Conservation (phyloP, 164 flowering plant species). For the Umbilicus rupestris region DNA sequence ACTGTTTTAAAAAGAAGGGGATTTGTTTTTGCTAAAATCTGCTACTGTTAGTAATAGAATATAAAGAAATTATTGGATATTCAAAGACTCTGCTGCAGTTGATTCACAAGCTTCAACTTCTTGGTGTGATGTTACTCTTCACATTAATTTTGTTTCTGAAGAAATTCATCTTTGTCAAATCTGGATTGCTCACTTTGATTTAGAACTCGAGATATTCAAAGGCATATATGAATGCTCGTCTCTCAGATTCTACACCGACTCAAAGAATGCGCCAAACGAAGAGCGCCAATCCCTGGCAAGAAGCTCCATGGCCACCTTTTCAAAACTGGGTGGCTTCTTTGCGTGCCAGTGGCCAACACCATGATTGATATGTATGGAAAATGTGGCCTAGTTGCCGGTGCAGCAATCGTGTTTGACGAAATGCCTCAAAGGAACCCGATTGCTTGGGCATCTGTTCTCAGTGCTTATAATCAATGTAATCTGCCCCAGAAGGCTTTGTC, state of each 20-base stretch:
- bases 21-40: too few species aligned
- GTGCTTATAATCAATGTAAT: constrained; percentile 46
- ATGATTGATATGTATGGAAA: constrained; percentile 47
- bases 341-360: constrained; percentile 35
- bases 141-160: neutral
- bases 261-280: constrained; percentile 28
- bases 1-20: too few species aligned
- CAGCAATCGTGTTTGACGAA: constrained; percentile 58
- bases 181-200: neutral
- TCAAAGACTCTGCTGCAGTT: too few species aligned
- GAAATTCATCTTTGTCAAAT: neutral
- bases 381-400: constrained; percentile 34
- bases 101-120: neutral
- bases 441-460: constrained; percentile 69
- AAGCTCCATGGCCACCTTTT: constrained; percentile 57
- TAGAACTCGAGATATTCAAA: neutral
- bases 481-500: constrained; percentile 29
- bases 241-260: constrained; percentile 36
- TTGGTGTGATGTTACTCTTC: neutral
- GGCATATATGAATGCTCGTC: constrained; percentile 23
- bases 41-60: too few species aligned
- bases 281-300: constrained; percentile 25
- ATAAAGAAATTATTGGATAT: too few species aligned
- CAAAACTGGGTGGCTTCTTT: constrained; percentile 35
- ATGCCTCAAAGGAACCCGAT: constrained; percentile 54